Evolutionary conservation across 306 rosid genomes (phyloP), one percentile per base, ranked within the genome.

Genomic region (Cucurbita ficifolia): DNA sequence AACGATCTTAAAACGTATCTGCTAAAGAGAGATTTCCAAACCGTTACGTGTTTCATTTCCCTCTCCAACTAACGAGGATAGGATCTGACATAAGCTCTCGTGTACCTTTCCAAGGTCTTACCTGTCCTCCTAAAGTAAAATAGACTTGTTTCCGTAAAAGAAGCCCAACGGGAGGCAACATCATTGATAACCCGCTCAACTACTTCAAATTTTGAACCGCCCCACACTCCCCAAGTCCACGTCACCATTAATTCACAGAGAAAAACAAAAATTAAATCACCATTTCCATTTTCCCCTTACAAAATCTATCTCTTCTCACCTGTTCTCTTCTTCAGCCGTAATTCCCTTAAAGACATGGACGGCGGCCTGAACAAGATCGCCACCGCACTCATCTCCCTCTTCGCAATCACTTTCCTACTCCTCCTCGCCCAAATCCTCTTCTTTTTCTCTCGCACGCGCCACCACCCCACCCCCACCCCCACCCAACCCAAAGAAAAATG

Each of bases 351-450:
- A 21, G 21, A 50, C 74, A 84, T 84, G 85, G 53, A 12, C 50
- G 78, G 22, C 39, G 73, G 39, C 56, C 54, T 56, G 7, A 43
- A 70, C 78, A 79, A 79, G 71, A 77, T 84, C 73, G 71, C 61
- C 45, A 5, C 74, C 21, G 54, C 43, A 0, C 76, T 84, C 39
- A 45, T 72, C 4, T 56, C 46, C 33, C 63, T 76, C 56, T 70
- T 84, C 43, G 71, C 75, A 2, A 73, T 77, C 61, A 54, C 76
- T 67, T 58, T 81, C 24, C 29, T 75, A 10, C 77, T 68, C 17
- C 73, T 84, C 36, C 19, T 77, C 59, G 82, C 72, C 61, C 81
- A 81, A 58, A 51, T 84, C 35, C 35, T 79, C 67, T 84, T 59
- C 82, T 60, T 76, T 59, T 70, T 84, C 46, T 48, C 55, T 68